Evolutionary conservation across 768 basidiomycete species (phyloP).

Genomic region (Tulasnella sp.): DNA sequence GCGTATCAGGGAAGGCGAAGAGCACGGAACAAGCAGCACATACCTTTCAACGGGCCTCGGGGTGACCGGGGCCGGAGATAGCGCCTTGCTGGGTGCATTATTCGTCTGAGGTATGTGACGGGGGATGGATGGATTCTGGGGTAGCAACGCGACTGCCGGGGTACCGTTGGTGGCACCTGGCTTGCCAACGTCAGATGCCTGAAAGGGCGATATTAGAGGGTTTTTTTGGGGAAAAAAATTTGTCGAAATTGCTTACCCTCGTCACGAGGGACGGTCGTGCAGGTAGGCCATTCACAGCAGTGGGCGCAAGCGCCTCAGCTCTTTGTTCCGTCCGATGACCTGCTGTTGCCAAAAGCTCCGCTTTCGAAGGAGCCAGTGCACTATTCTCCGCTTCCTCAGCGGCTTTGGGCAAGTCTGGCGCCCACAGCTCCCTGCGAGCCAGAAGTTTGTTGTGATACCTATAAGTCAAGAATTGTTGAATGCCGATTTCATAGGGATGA

Average conservation of each 20-base stretch:
- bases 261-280: neutral
- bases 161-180: neutral
- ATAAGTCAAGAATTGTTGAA: neutral
- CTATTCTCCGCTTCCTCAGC: neutral
- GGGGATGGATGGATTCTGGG: neutral
- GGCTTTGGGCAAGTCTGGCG: neutral
- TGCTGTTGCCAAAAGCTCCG: neutral
- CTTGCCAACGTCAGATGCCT: neutral
- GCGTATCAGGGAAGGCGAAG: neutral
- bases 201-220: neutral
- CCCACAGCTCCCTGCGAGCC: neutral
- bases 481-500: too few relatives aligned
- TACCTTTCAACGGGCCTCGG: neutral
- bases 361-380: neutral
- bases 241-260: neutral
- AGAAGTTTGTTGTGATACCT: conserved; percentile 11
- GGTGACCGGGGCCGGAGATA: neutral
- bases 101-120: neutral
- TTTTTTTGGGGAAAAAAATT: neutral
- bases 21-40: neutral
- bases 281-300: neutral
- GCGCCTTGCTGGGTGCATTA: neutral
- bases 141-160: neutral
- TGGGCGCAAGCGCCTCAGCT: neutral
- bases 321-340: neutral